Evolutionary conservation across 2,329 filamentous ascomycete genomes (phyloP), one percentile per base, ranked within the genome.

Genomic region (Botrytis tulipae): DNA sequence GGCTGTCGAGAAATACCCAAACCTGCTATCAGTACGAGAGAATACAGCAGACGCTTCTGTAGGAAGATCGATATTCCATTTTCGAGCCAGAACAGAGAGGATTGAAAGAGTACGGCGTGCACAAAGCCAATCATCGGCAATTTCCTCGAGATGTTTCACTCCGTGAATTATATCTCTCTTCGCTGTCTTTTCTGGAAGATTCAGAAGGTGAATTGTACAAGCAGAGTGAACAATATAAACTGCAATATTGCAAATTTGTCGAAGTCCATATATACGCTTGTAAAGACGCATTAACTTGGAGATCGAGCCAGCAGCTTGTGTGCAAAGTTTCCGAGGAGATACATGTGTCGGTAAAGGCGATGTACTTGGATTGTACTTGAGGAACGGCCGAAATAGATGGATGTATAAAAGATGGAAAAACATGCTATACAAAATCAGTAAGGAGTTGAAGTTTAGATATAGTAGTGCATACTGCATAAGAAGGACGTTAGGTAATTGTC

Each of bases 361-460:
- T 1, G 90, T 91, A 10, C 89, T 85, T 67, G 92, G 93, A 4
- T 89, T 92, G 80, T 98, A 98, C 82, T 96, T 97, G 69, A 98
- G 87, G 80, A 98, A 98, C 0, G 96, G 95, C 8, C 95, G 90
- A 85, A 98, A 98, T 7, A 98, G 90, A 80, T 98, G 95, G 74
- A 98, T 97, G 80, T 97, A 97, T 65, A 98, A 90, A 0, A 98
- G 87, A 80, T 98, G 95, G 82, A 95, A 97, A 83, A 98, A 97
- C 95, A 98, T 98, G 84, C 95, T 98, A 79, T 62, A 40, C 44
- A 51, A 61, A 35, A 76, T 83, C 70, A 83, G 77, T 57, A 70
- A 71, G 51, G 16, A 68, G 25, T 70, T 44, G 14, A 74, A 32
- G 51, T 29, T 40, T 37, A 37, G 29, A 48, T 62, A 10, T 22